These are phyloP conservation scores for Dichotomopilus funicola DNA, from an alignment of 2,329 filamentous ascomycete species.

Conservation along the genomic window DNA sequence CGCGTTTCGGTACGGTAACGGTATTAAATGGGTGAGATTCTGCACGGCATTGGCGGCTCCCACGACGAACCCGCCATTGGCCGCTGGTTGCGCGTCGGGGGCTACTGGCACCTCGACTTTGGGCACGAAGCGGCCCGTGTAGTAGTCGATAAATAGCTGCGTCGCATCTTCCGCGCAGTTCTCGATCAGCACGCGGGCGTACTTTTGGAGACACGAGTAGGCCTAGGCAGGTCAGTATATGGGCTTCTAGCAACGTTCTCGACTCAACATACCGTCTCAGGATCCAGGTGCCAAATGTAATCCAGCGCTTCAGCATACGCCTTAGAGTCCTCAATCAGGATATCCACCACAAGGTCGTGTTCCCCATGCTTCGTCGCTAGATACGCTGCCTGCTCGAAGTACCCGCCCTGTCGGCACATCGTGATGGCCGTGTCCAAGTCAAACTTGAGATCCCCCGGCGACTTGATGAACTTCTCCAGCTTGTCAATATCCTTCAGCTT, in stretches of 20 bases:
- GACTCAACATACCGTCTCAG: slow-evolving; percentile 58
- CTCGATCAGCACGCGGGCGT: slow-evolving; percentile 82
- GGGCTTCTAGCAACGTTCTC: accelerated
- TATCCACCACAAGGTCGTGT: slow-evolving; percentile 88
- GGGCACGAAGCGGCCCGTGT: slow-evolving; percentile 75
- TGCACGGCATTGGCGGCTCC: slow-evolving; percentile 72
- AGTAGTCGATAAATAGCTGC: slow-evolving; percentile 87
- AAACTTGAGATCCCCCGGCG: slow-evolving; percentile 88
- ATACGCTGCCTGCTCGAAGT: slow-evolving; percentile 94
- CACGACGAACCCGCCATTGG: slow-evolving; percentile 41
- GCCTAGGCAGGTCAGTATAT: too few relatives aligned
- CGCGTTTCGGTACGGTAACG: slow-evolving; percentile 76
- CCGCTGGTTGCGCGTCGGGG: slow-evolving; percentile 31
- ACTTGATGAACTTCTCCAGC: slow-evolving; percentile 93
- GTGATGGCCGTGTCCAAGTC: slow-evolving; percentile 94
- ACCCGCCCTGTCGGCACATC: slow-evolving; percentile 96
- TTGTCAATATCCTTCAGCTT: slow-evolving; percentile 97
- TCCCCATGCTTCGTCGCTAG: slow-evolving; percentile 91
- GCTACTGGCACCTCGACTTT: slow-evolving; percentile 49
- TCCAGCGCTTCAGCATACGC: slow-evolving; percentile 81
- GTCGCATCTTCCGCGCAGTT: slow-evolving; percentile 79
- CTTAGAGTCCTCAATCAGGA: slow-evolving; percentile 91
- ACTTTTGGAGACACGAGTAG: slow-evolving; percentile 88
- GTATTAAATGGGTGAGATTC: slow-evolving; percentile 76
- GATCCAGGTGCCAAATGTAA: slow-evolving; percentile 84